Evolutionary conservation across 176 grass and related monocot species (phyloP).

Genomic region (Bonia amplexicaulis): DNA sequence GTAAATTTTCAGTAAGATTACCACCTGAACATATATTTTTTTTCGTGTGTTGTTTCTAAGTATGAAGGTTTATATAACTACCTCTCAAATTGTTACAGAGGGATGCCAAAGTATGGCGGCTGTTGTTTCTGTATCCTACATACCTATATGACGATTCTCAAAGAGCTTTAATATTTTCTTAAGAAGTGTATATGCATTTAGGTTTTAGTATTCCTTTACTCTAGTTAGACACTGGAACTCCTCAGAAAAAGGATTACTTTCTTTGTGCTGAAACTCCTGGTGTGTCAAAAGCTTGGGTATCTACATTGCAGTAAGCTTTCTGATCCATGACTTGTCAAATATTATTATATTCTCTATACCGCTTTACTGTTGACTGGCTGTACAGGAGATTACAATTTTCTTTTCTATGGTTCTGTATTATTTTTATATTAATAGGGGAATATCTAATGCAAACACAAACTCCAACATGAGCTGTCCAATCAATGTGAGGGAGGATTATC

Average conservation of each 20-base stretch:
- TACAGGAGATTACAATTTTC: neutral
- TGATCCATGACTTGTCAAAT: conserved; percentile 15
- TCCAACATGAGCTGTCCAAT: neutral
- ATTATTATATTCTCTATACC: neutral
- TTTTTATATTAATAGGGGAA: neutral
- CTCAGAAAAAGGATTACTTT: conserved; percentile 97
- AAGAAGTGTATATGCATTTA: neutral
- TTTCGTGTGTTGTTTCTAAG: neutral
- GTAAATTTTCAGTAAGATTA: conserved; percentile 93
- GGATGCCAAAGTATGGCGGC: conserved; percentile 85
- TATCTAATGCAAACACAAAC: neutral
- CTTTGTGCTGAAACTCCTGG: conserved; percentile 94
- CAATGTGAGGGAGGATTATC: neutral
- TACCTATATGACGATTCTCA: neutral
- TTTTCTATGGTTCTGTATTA: neutral
- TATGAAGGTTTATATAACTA: conserved; percentile 8
- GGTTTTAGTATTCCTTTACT: conserved; percentile 59
- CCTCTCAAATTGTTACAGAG: conserved; percentile 50
- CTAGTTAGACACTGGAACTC: conserved; percentile 80
- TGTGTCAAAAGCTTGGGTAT: conserved; percentile 92
- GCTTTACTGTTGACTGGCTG: neutral
- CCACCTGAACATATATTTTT: neutral
- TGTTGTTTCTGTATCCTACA: conserved; percentile 98
- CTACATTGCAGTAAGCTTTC: conserved; percentile 86
- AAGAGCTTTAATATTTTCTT: neutral